phyloP scores from a whole-genome alignment of 2,329 filamentous ascomycete genomes.

The Beauveria asiatica region DNA sequence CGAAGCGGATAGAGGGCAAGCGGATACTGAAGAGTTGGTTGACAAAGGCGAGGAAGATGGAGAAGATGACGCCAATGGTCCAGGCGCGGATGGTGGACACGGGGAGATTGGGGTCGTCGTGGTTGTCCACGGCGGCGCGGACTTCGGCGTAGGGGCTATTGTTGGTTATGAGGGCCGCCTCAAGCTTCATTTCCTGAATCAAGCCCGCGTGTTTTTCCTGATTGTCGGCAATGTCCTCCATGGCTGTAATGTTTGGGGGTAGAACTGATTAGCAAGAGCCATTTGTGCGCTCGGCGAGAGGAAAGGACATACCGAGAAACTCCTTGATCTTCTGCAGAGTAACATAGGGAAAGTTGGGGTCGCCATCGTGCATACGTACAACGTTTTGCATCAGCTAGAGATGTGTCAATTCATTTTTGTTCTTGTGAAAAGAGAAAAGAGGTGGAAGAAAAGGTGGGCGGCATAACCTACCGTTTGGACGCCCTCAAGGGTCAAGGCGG shows the following conservation, averaged over 20 bases:
- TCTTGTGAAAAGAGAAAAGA: too few relatives aligned
- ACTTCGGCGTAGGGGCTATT: conserved; percentile 28
- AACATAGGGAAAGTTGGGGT: conserved; percentile 35
- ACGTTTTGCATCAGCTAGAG: conserved; percentile 26
- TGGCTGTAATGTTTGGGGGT: background rate
- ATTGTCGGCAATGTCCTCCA: conserved; percentile 17
- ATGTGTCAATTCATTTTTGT: conserved; percentile 2
- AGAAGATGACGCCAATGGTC: conserved; percentile 26
- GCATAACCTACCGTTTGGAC: conserved; percentile 13
- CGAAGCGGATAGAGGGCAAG: conserved; percentile 27
- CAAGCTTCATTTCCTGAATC: conserved; percentile 26
- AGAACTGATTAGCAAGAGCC: background rate
- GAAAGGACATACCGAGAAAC: conserved; percentile 23
- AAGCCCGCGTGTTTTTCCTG: conserved; percentile 21
- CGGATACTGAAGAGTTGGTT: conserved; percentile 32
- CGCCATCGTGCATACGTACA: conserved; percentile 31
- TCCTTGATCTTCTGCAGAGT: conserved; percentile 30
- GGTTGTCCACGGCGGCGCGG: conserved; percentile 32
- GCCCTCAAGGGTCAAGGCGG: conserved; percentile 17
- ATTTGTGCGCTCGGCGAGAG: background rate
- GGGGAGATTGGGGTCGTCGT: conserved; percentile 27
- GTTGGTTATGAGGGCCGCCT: conserved; percentile 24
- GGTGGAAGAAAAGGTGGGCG: background rate
- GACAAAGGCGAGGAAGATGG: conserved; percentile 22
- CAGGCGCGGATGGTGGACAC: conserved; percentile 30